Percentiles rank a stretch among this genome's conserved stretches.
Evolutionary conservation across 2,329 filamentous ascomycete genomes (phyloP).

Genomic region (Hypoxylon sp.): DNA sequence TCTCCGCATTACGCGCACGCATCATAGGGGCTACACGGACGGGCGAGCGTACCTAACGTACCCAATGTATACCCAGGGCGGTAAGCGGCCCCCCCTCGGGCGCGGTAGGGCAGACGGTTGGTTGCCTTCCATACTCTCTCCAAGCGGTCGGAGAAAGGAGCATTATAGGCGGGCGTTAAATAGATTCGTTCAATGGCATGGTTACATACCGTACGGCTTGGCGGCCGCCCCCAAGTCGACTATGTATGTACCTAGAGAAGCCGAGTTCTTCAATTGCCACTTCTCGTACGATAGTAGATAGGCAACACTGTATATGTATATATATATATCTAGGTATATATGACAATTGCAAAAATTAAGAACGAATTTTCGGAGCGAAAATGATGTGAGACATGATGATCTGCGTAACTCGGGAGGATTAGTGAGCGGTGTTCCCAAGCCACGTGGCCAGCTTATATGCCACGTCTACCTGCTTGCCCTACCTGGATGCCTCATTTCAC

Average conservation of each 20-base stretch:
- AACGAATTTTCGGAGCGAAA: background rate
- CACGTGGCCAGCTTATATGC: constrained; percentile 37
- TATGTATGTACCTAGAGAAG: too few relatives aligned
- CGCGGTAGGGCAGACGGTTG: constrained; percentile 7
- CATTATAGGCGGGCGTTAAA: constrained; percentile 1
- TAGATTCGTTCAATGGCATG: background rate
- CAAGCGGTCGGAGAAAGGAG: background rate
- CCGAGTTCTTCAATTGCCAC: background rate
- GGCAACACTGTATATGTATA: background rate
- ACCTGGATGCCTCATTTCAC: background rate
- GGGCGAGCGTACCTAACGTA: background rate
- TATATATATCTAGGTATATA: too few relatives aligned
- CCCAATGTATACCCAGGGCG: constrained; percentile 6
- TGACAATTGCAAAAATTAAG: constrained; percentile 2
- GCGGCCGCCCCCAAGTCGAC: background rate
- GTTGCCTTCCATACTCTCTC: background rate
- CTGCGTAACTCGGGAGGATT: constrained; percentile 16
- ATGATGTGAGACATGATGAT: constrained; percentile 1
- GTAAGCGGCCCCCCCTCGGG: background rate
- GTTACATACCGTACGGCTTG: background rate
- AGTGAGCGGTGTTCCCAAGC: constrained; percentile 5
- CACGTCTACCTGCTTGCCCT: constrained; percentile 20
- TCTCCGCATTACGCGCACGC: constrained; percentile 2
- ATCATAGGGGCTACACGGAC: background rate
- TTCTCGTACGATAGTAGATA: background rate